Conservation (phyloP, 208 protist species). For the Acanthamoeba quina region DNA sequence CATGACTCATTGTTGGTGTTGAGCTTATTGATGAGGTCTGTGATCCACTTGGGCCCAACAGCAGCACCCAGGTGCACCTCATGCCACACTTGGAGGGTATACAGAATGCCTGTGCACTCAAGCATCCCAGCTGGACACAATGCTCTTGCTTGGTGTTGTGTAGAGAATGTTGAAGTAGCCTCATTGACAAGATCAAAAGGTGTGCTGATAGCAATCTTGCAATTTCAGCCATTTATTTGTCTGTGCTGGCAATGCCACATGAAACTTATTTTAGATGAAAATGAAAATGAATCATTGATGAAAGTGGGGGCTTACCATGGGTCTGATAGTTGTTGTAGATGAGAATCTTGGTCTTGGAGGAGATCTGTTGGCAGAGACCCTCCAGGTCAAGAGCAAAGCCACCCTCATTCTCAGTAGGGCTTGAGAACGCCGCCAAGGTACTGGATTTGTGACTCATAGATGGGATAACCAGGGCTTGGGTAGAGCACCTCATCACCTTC, state of each 20-base stretch:
- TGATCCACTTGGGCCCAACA: constrained; percentile 72
- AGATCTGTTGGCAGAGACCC: constrained; percentile 1
- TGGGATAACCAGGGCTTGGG: constrained; percentile 77
- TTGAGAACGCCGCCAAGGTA: constrained; percentile 71
- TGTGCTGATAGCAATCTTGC: constrained; percentile 74
- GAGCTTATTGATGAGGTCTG: constrained; percentile 78
- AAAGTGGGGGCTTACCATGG: too few species aligned
- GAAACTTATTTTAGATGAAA: not conserved
- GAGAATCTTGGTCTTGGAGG: constrained; percentile 74
- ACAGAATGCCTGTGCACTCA: constrained; percentile 75
- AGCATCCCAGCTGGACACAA: constrained; percentile 69
- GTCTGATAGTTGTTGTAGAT: constrained; percentile 81
- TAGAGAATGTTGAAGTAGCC: constrained; percentile 78
- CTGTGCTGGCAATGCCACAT: constrained; percentile 64
- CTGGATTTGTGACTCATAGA: constrained; percentile 78
- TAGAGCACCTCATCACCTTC: constrained; percentile 77
- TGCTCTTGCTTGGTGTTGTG: constrained; percentile 70
- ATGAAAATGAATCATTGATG: too few species aligned
- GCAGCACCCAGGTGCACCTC: constrained; percentile 73
- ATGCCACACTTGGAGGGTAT: constrained; percentile 74
- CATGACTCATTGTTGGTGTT: constrained; percentile 79
- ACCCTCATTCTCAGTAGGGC: constrained; percentile 50
- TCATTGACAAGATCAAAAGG: constrained; percentile 73
- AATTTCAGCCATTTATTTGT: constrained; percentile 69
- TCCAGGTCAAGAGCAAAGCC: constrained; percentile 74